These are phyloP conservation scores for Kokia cookei DNA, from an alignment of 441 rosid genomes.

Conservation along the genomic window DNA sequence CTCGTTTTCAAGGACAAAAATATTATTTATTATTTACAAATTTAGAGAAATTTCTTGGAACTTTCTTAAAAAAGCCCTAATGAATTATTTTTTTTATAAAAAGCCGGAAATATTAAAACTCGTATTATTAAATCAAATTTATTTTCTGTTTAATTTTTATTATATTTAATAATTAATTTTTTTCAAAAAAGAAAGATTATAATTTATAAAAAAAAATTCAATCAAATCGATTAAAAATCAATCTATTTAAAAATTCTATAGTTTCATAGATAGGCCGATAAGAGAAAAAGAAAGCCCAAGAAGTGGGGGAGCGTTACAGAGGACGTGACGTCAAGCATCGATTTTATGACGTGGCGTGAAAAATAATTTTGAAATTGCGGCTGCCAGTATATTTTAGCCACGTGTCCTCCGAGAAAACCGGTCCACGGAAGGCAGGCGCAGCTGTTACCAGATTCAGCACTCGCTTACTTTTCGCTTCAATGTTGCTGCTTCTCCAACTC, in stretches of 20 bases:
- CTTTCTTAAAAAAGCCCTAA: too few species aligned
- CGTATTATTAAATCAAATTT: too few species aligned
- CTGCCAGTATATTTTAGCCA: slow-evolving; percentile 6
- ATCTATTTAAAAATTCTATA: not conserved
- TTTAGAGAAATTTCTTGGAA: too few species aligned
- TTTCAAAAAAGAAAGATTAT: too few species aligned
- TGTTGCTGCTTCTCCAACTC: not conserved
- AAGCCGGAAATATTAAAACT: not conserved
- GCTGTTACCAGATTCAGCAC: not conserved
- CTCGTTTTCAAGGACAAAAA: too few species aligned
- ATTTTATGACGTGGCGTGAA: slow-evolving; percentile 36
- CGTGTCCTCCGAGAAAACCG: slow-evolving; percentile 6
- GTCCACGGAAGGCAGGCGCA: not conserved
- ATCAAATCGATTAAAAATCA: not conserved
- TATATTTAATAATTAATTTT: too few species aligned
- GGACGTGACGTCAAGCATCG: slow-evolving; percentile 27
- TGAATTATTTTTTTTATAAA: too few species aligned
- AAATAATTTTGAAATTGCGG: too few species aligned
- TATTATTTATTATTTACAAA: too few species aligned
- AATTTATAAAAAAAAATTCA: too few species aligned
- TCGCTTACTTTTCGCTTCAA: not conserved
- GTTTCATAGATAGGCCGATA: not conserved
- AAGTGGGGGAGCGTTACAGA: slow-evolving; percentile 9
- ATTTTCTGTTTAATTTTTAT: too few species aligned
- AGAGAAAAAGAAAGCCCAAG: slow-evolving; percentile 4